Conservation (phyloP, 1,284 basidiomycete species). For the Austroboletus niveus region DNA sequence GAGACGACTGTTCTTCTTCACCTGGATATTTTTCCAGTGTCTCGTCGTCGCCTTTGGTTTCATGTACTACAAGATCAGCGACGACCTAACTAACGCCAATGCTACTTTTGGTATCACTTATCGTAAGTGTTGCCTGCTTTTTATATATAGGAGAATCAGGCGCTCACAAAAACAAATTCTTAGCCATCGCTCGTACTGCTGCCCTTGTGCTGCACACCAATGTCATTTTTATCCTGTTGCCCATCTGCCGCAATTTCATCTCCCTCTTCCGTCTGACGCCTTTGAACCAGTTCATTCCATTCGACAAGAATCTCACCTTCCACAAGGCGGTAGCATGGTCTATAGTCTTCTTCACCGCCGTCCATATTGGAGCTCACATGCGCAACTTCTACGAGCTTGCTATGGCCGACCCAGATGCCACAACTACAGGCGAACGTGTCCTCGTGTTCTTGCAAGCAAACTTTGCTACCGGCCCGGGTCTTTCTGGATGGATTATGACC, state of each 20-base stretch:
- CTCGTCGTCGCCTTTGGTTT: slow-evolving; percentile 74
- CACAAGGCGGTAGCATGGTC: slow-evolving; percentile 89
- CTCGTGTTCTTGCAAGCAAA: slow-evolving; percentile 72
- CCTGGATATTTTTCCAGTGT: slow-evolving; percentile 75
- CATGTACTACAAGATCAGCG: slow-evolving; percentile 75
- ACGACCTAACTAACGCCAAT: slow-evolving; percentile 67
- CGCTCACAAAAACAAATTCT: not conserved
- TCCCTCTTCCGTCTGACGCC: slow-evolving; percentile 80
- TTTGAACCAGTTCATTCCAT: slow-evolving; percentile 82
- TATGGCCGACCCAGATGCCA: slow-evolving; percentile 50
- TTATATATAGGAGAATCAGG: not conserved
- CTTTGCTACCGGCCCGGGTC: slow-evolving; percentile 83
- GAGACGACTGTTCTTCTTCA: slow-evolving; percentile 69
- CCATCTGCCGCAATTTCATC: slow-evolving; percentile 89
- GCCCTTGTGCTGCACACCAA: slow-evolving; percentile 87
- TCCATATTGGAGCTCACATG: slow-evolving; percentile 79
- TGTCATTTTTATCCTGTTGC: slow-evolving; percentile 86
- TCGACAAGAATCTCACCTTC: slow-evolving; percentile 86
- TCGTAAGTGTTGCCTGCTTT: slow-evolving; percentile 46
- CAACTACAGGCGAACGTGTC: slow-evolving; percentile 52
- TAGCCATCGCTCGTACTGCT: slow-evolving; percentile 79
- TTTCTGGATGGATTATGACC: slow-evolving; percentile 93
- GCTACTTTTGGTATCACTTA: slow-evolving; percentile 71
- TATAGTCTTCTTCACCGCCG: slow-evolving; percentile 69
- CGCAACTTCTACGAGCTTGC: slow-evolving; percentile 77